These are phyloP conservation scores for Mycena indigotica DNA, from an alignment of 768 basidiomycete species.

Conservation along the genomic window DNA sequence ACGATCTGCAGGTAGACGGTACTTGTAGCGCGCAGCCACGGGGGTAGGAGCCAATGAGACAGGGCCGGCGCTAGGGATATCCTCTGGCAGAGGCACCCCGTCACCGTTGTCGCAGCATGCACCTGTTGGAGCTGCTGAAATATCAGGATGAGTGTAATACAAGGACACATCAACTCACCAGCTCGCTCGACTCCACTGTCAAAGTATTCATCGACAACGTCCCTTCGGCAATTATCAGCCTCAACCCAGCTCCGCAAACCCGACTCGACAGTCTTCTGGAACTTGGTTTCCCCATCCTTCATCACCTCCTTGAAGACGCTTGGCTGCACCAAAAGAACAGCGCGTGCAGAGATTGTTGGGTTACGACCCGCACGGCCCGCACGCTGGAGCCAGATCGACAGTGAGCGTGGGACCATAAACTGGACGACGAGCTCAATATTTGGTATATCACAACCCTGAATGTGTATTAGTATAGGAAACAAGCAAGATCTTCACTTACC, in stretches of 20 bases:
- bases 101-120: constrained; percentile 20
- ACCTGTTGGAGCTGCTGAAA: constrained; percentile 11
- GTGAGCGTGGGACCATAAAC: constrained; percentile 26
- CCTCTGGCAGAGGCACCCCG: neutral
- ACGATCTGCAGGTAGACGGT: neutral
- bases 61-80: neutral
- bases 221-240: constrained; percentile 24
- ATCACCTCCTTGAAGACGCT: constrained; percentile 18
- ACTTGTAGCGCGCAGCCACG: too few relatives aligned
- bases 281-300: constrained; percentile 6
- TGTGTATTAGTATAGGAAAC: neutral
- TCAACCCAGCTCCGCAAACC: constrained; percentile 29
- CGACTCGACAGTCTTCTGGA: constrained; percentile 24
- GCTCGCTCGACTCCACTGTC: constrained; percentile 21
- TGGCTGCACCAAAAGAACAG: constrained; percentile 17
- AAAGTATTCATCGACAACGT: constrained; percentile 27
- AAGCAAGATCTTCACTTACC: constrained; percentile 20
- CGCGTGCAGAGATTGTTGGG: constrained; percentile 3
- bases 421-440: constrained; percentile 32
- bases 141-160: neutral
- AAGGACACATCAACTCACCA: constrained; percentile 6
- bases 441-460: constrained; percentile 31
- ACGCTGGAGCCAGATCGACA: constrained; percentile 29
- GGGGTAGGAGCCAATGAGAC: too few relatives aligned
- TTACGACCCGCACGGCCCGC: constrained; percentile 22